Conservation (phyloP, 805 yeast species). For the Yamadazyma scolyti region DNA sequence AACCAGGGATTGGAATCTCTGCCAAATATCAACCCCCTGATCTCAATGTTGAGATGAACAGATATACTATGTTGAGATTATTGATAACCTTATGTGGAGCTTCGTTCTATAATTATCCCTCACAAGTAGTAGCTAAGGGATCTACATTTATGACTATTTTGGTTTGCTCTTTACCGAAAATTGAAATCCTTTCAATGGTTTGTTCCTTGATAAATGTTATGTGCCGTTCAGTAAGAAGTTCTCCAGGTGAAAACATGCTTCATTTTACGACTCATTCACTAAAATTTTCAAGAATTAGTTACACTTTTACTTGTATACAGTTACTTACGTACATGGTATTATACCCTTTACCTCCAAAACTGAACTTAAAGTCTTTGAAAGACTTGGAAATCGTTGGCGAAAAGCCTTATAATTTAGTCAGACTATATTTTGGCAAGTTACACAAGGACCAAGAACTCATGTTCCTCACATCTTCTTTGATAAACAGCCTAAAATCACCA, state of each 20-base stretch:
- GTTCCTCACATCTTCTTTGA: constrained; percentile 45
- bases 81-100: constrained; percentile 59
- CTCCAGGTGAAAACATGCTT: constrained; percentile 44
- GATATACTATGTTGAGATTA: constrained; percentile 64
- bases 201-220: constrained; percentile 68
- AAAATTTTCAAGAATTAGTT: constrained; percentile 36
- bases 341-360: constrained; percentile 53
- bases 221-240: constrained; percentile 46
- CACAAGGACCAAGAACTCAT: constrained; percentile 53
- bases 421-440: constrained; percentile 50
- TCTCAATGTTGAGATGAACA: constrained; percentile 49
- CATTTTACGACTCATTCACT: constrained; percentile 20
- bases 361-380: not conserved
- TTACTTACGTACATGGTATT: constrained; percentile 57
- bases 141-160: constrained; percentile 58
- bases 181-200: constrained; percentile 47
- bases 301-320: constrained; percentile 58
- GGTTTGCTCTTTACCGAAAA: constrained; percentile 47
- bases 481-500: constrained; percentile 39
- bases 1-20: constrained; percentile 67
- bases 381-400: constrained; percentile 11
- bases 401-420: constrained; percentile 45
- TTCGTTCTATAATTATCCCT: constrained; percentile 49
- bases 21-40: constrained; percentile 22
- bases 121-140: constrained; percentile 46